These are phyloP conservation scores for Fusarium abutilonis DNA, from an alignment of 2,329 filamentous ascomycete genomes.

Conservation along the genomic window DNA sequence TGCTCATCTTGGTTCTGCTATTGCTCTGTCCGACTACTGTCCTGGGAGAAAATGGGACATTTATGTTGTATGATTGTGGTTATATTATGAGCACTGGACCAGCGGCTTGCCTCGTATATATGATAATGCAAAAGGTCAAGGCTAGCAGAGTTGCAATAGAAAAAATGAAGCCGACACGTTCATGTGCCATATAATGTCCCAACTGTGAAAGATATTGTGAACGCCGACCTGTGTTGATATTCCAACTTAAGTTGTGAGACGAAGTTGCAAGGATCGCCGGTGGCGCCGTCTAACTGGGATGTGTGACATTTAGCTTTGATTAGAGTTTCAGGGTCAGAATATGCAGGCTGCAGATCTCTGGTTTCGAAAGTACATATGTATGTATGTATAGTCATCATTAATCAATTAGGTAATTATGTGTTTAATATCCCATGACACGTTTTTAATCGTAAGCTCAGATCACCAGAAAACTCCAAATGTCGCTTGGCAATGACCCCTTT, in stretches of 20 bases:
- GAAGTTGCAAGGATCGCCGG: neutral
- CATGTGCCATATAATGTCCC: neutral
- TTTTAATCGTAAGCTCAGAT: slow-evolving; percentile 17
- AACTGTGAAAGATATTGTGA: neutral
- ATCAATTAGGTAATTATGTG: slow-evolving; percentile 41
- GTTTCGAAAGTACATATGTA: neutral
- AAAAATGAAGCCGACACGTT: slow-evolving; percentile 22
- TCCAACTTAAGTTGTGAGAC: neutral
- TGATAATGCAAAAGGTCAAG: slow-evolving; percentile 24
- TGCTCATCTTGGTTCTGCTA: slow-evolving; percentile 7
- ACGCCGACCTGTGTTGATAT: neutral
- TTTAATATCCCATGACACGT: slow-evolving; percentile 26
- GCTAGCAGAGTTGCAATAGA: slow-evolving; percentile 5
- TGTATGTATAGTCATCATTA: slow-evolving; percentile 23
- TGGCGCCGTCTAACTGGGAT: neutral
- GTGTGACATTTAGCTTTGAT: neutral
- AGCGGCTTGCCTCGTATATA: slow-evolving; percentile 28
- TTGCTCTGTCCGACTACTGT: slow-evolving; percentile 20
- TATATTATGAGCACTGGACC: slow-evolving; percentile 8
- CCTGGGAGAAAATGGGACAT: slow-evolving; percentile 17
- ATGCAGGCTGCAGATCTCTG: neutral
- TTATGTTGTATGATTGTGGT: slow-evolving; percentile 36
- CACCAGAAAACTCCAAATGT: slow-evolving; percentile 17
- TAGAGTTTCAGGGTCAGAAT: neutral
- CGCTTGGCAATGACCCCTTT: slow-evolving; percentile 7